These are phyloP conservation scores for Pisolithus albus DNA, from an alignment of 768 basidiomycete species.

Conservation along the genomic window DNA sequence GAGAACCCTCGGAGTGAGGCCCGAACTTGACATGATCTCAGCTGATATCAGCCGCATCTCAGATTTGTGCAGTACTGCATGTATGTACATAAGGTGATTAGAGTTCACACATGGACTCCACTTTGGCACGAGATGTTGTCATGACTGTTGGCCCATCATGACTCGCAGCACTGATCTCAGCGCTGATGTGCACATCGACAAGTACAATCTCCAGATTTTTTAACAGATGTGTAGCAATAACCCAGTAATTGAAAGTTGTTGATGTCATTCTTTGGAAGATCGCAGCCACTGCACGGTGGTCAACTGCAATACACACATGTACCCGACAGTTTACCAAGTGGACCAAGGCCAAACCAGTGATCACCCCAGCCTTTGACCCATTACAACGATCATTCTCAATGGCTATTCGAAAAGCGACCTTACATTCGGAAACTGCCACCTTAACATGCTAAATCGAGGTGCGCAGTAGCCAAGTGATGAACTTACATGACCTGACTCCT, in stretches of 20 bases:
- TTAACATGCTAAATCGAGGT: conserved; percentile 26
- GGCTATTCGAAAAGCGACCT: conserved; percentile 45
- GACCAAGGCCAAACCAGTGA: conserved; percentile 29
- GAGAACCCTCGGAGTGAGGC: no score
- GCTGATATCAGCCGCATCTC: no score
- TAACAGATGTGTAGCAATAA: background rate
- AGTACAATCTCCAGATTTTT: background rate
- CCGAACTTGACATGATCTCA: no score
- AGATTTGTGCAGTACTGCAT: no score
- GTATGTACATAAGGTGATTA: no score
- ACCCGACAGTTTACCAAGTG: conserved; percentile 32
- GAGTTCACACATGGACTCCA: no score
- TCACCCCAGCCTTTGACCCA: conserved; percentile 32
- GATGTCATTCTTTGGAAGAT: conserved; percentile 41
- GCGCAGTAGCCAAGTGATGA: background rate
- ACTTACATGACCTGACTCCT: background rate
- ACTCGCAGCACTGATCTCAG: no score
- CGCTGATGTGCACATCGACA: background rate
- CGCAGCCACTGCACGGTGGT: conserved; percentile 27
- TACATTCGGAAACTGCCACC: conserved; percentile 37
- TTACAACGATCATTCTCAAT: conserved; percentile 48
- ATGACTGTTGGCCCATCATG: no score
- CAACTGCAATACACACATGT: conserved; percentile 39
- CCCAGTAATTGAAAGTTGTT: background rate
- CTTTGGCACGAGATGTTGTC: no score